These are phyloP conservation scores for Lactuca saligna DNA, from an alignment of 129 eudicot species.

Conservation along the genomic window DNA sequence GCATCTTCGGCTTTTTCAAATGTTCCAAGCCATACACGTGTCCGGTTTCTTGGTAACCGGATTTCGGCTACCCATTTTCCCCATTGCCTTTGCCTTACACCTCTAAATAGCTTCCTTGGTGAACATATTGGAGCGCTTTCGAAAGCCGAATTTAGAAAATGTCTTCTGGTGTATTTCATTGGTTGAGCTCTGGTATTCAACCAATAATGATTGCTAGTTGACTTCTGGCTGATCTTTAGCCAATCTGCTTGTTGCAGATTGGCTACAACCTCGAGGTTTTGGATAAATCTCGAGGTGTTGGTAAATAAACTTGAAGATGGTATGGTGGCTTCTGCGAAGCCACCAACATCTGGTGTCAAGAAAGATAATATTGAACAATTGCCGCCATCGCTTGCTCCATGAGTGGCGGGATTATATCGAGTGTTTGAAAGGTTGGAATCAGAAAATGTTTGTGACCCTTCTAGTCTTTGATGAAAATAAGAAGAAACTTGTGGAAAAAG, in stretches of 20 bases:
- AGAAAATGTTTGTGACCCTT: slow-evolving; percentile 22
- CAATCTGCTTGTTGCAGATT: slow-evolving; percentile 27
- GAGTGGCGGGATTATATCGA: not conserved
- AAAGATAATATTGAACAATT: slow-evolving; percentile 6
- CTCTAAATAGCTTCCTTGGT: slow-evolving; percentile 60
- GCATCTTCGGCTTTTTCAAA: slow-evolving; percentile 86
- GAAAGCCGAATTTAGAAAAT: not conserved
- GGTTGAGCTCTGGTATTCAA: slow-evolving; percentile 52
- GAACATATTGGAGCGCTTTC: slow-evolving; percentile 23
- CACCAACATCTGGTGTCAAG: slow-evolving; percentile 17
- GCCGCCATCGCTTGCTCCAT: not conserved
- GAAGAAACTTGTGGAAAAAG: slow-evolving; percentile 42
- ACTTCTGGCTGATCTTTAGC: slow-evolving; percentile 37
- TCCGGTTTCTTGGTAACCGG: slow-evolving; percentile 68
- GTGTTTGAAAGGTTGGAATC: slow-evolving; percentile 21
- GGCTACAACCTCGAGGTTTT: slow-evolving; percentile 30
- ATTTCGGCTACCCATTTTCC: slow-evolving; percentile 98
- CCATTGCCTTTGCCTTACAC: slow-evolving; percentile 95
- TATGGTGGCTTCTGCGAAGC: slow-evolving; percentile 20
- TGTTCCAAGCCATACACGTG: slow-evolving; percentile 91
- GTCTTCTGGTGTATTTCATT: slow-evolving; percentile 47
- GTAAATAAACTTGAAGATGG: slow-evolving; percentile 3
- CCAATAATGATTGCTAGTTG: slow-evolving; percentile 27
- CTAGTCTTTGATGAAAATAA: slow-evolving; percentile 14
- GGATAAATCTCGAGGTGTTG: slow-evolving; percentile 7